Evolutionary conservation across 176 grass and related monocot genomes (phyloP).

Genomic region (Eragrostis curvula): DNA sequence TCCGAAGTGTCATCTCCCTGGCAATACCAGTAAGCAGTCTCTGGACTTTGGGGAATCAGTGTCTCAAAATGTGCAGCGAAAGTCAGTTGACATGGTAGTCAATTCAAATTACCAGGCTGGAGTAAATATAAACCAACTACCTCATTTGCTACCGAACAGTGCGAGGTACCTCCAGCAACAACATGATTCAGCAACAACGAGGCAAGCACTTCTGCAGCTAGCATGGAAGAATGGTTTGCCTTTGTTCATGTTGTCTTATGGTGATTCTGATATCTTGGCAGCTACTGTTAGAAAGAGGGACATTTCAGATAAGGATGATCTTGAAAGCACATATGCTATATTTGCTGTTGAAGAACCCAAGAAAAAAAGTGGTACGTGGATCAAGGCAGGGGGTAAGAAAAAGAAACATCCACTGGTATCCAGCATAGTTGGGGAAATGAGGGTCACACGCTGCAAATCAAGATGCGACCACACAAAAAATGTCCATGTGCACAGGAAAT

Average conservation of each 20-base stretch:
- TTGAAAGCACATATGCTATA: constrained; percentile 73
- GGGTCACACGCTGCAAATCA: constrained; percentile 50
- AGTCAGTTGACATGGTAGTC: constrained; percentile 56
- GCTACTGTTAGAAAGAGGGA: constrained; percentile 67
- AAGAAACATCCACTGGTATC: constrained; percentile 81
- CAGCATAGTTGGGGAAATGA: constrained; percentile 68
- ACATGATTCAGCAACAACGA: constrained; percentile 51
- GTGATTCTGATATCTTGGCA: constrained; percentile 78
- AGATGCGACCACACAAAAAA: constrained; percentile 47
- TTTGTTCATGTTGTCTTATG: constrained; percentile 89
- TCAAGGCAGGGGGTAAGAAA: constrained; percentile 65
- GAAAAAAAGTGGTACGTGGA: constrained; percentile 66
- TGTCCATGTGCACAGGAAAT: constrained; percentile 61
- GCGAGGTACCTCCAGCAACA: constrained; percentile 52
- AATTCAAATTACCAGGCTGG: constrained; percentile 42
- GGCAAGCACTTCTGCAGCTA: constrained; percentile 83
- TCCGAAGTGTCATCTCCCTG: constrained; percentile 51
- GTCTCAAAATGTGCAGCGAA: constrained; percentile 46
- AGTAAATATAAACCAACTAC: constrained; percentile 35
- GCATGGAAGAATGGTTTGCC: constrained; percentile 86
- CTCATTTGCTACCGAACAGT: constrained; percentile 42
- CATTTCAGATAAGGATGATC: constrained; percentile 46
- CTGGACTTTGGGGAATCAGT: constrained; percentile 38
- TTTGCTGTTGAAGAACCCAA: constrained; percentile 72
- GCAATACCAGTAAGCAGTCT: constrained; percentile 36